phyloP scores from a whole-genome alignment of 108 stramenopile genomes.

The Aurantiochytrium sp. region DNA sequence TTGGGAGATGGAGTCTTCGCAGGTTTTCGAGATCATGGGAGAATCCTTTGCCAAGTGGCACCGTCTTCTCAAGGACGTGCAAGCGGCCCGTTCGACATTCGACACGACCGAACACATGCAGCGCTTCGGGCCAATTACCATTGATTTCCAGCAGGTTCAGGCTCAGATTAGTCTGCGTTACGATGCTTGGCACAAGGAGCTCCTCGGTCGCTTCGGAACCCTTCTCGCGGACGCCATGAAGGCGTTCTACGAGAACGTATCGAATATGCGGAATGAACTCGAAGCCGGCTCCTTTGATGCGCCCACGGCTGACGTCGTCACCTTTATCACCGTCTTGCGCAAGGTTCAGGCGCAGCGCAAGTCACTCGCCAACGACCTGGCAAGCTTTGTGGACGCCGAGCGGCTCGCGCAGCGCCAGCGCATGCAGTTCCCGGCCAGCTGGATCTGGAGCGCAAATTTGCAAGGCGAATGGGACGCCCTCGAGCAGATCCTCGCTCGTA shows the following conservation, averaged over 20 bases:
- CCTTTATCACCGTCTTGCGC: constrained; percentile 80
- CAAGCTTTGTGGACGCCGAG: constrained; percentile 65
- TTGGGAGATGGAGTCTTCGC: constrained; percentile 81
- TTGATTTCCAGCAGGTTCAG: constrained; percentile 81
- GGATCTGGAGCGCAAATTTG: constrained; percentile 74
- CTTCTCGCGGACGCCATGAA: constrained; percentile 60
- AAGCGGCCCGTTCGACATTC: constrained; percentile 68
- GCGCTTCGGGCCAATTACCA: constrained; percentile 74
- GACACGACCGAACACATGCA: constrained; percentile 66
- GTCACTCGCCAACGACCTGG: constrained; percentile 58
- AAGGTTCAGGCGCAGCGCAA: constrained; percentile 62
- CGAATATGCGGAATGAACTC: constrained; percentile 59
- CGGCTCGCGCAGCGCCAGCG: constrained; percentile 75
- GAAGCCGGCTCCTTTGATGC: constrained; percentile 73
- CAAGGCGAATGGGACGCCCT: constrained; percentile 73
- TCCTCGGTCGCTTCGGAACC: constrained; percentile 75
- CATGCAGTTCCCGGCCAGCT: constrained; percentile 70
- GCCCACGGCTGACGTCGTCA: constrained; percentile 75
- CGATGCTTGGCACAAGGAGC: constrained; percentile 93
- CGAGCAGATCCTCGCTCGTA: constrained; percentile 70
- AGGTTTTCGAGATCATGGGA: constrained; percentile 67
- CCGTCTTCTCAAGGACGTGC: constrained; percentile 66
- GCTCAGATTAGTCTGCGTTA: constrained; percentile 87
- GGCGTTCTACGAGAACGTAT: constrained; percentile 58
- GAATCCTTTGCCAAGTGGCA: constrained; percentile 60